Evolutionary conservation across 257 asterid species (phyloP).

Genomic region (Gentiana straminea): DNA sequence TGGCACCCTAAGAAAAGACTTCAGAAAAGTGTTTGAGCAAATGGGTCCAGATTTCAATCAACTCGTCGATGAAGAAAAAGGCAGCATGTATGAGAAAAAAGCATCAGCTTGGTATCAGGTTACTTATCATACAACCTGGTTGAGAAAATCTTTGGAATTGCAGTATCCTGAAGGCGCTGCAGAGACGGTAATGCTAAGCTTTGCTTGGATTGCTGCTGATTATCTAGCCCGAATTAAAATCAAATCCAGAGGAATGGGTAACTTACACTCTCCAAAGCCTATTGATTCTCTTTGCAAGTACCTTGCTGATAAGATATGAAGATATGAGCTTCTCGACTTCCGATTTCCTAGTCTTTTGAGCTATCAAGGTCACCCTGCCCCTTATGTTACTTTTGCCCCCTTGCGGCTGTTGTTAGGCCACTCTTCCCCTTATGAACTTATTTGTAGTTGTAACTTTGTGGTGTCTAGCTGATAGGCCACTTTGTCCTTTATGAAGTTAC

Average conservation of each 20-base stretch:
- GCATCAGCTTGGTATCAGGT: constrained; percentile 95
- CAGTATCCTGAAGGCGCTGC: constrained; percentile 28
- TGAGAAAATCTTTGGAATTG: constrained; percentile 34
- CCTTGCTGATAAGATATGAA: constrained; percentile 63
- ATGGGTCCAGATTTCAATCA: constrained; percentile 38
- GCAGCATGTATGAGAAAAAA: constrained; percentile 48
- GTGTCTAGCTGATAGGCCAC: constrained; percentile 11
- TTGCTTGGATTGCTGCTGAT: constrained; percentile 96
- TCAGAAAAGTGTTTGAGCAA: constrained; percentile 57
- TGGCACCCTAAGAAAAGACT: constrained; percentile 52
- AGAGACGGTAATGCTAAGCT: constrained; percentile 57
- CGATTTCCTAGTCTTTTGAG: no score
- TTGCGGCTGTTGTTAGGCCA: no score
- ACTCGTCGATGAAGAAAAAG: constrained; percentile 52
- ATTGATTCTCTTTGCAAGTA: constrained; percentile 61
- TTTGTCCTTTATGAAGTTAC: background rate
- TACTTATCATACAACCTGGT: constrained; percentile 59
- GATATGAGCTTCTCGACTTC: no score
- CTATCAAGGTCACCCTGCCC: no score
- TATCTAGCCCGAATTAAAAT: constrained; percentile 73
- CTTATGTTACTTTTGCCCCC: no score
- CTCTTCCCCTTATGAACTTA: no score
- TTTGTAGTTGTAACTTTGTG: no score
- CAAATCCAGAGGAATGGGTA: constrained; percentile 27
- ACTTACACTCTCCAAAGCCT: constrained; percentile 36